Base-by-base conservation (phyloP, 495 filamentous ascomycete species). In the Daldinia grandis region DNA sequence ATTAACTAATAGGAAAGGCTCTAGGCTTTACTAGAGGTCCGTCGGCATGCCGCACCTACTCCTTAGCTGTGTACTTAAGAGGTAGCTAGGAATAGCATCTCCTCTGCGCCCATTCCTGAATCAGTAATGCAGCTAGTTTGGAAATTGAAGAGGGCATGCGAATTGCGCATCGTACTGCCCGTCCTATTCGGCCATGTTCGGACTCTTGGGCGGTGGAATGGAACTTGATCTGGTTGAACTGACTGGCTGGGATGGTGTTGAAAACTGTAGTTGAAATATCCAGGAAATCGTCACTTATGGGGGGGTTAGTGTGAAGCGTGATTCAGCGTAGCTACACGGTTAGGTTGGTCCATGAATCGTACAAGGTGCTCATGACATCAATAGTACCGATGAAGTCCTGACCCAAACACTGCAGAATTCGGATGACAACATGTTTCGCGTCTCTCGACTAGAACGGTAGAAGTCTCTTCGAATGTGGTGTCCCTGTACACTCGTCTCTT, bases 261-360 rank as follows among this genome's bases (percentile, higher is more conserved):
- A 59, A 30, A 19, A 47, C 2, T 4, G 10, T 0, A 53, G 12
- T 17, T 15, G 14, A 53, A 37, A 37, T 27, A 25, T 21, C 27
- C 15, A 19, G 27, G 28, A 60, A 61, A 63, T 61, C 56, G 42
- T 59, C 55, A 68, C 30, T 24, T 47, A 61, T 60, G 30, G 55
- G 15, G 30, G 55, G 15, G 49, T 62, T 72, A 64, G 64, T 33
- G 60, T 31, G 27, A 44, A 57, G 55, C 33, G 24, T 60, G 47
- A 67, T 53, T 58, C 61, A 35, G 53, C 19, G 40, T 53, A 58
- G 33, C 27, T 54, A 8, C 24, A 17, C 57, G 4, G 33, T n/a
- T 62, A 35, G 57, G 40, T 21, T 58, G 44, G 30, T 5, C 12
- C 57, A 73, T 62, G 70, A 65, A 53, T 68, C 70, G 65, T 17